Percentiles rank a stretch among this genome's conserved stretches.
Evolutionary conservation across 2,329 filamentous ascomycete species (phyloP).

Genomic region (Acrocalymma vagum): DNA sequence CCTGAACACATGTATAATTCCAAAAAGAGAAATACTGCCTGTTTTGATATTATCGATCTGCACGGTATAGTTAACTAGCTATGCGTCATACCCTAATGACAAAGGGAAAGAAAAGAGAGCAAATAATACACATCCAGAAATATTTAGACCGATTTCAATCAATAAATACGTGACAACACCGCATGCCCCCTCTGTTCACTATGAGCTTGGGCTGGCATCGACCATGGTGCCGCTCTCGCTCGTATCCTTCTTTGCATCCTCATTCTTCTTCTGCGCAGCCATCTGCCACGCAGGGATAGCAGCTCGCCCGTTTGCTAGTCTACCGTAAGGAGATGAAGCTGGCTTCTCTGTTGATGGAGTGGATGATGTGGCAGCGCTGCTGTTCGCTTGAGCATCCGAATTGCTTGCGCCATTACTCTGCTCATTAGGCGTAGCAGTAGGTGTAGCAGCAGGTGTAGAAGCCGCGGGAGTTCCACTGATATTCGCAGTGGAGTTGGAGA

Average conservation of each 20-base stretch:
- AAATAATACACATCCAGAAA: conserved; percentile 17
- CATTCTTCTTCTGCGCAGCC: conserved; percentile 57
- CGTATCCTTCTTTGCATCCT: conserved; percentile 54
- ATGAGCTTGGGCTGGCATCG: conserved; percentile 40
- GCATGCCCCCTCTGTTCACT: too few species aligned
- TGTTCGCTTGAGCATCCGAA: conserved; percentile 29
- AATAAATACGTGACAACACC: too few species aligned
- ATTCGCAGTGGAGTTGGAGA: conserved; percentile 27
- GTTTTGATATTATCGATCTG: too few species aligned
- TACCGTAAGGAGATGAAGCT: conserved; percentile 38
- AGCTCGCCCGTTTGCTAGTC: conserved; percentile 45
- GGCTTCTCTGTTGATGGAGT: conserved; percentile 39
- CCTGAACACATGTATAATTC: too few species aligned
- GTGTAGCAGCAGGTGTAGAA: conserved; percentile 24
- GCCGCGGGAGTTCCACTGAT: conserved; percentile 35
- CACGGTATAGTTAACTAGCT: too few species aligned
- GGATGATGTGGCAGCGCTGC: conserved; percentile 24
- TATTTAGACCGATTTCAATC: too few species aligned
- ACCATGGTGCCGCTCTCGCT: conserved; percentile 46
- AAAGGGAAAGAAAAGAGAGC: too few species aligned
- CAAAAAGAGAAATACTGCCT: too few species aligned
- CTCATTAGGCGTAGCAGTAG: conserved; percentile 25
- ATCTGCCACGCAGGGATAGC: conserved; percentile 64
- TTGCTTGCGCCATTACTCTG: conserved; percentile 25
- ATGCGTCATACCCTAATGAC: too few species aligned